A percentile compares a stretch with the other conserved stretches of the same genome.
Evolutionary conservation across 2,329 filamentous ascomycete genomes (phyloP).

Genomic region (Phymatotrichopsis omnivora): DNA sequence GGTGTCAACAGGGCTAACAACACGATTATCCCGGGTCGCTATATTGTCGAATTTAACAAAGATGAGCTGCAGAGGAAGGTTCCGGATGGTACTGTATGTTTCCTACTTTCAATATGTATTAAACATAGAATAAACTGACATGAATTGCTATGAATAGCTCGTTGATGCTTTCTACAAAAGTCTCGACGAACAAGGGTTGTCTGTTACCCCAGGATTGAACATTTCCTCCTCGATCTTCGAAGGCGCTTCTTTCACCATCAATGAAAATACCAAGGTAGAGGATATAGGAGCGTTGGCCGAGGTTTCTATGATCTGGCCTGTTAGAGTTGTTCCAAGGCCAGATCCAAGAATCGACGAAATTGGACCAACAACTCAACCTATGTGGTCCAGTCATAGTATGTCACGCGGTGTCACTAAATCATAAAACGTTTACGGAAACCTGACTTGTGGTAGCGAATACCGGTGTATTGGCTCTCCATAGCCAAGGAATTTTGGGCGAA

Average conservation of each 20-base stretch:
- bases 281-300: constrained; percentile 17
- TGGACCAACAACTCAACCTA: constrained; percentile 1
- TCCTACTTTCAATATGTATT: background rate
- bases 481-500: constrained; percentile 23
- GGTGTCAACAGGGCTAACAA: too few species aligned
- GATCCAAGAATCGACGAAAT: constrained; percentile 13
- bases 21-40: constrained; percentile 17
- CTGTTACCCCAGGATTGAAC: constrained; percentile 19
- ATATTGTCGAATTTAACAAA: constrained; percentile 22
- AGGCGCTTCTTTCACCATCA: constrained; percentile 21
- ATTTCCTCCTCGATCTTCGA: constrained; percentile 22
- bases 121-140: background rate
- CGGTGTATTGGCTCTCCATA: constrained; percentile 22
- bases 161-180: constrained; percentile 11
- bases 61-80: constrained; percentile 2
- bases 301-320: constrained; percentile 21
- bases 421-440: background rate
- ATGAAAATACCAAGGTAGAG: constrained; percentile 8
- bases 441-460: constrained; percentile 17
- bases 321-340: constrained; percentile 13
- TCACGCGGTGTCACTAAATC: background rate
- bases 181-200: constrained; percentile 17
- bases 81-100: constrained; percentile 9
- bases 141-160: constrained; percentile 7
- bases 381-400: constrained; percentile 20